Evolutionary conservation across 805 yeast genomes (phyloP).

Genomic region (Isabelozyma gotoi): DNA sequence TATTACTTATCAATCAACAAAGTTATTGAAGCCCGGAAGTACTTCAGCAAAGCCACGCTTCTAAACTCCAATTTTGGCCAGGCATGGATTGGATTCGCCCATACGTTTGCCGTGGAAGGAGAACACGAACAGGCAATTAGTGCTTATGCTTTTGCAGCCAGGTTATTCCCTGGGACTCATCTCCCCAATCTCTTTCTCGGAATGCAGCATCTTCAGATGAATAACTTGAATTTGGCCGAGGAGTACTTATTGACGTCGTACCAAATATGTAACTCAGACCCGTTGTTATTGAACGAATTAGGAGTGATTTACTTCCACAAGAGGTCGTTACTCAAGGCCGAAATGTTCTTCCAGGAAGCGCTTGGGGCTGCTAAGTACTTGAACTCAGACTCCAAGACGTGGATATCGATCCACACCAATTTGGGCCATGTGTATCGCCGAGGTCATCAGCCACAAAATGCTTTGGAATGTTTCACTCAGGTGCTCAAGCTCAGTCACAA

Average conservation of each 20-base stretch:
- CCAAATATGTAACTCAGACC: slow-evolving; percentile 80
- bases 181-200: slow-evolving; percentile 88
- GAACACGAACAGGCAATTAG: slow-evolving; percentile 98
- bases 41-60: slow-evolving; percentile 85
- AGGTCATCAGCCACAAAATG: slow-evolving; percentile 57
- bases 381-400: slow-evolving; percentile 77
- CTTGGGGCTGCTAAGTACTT: slow-evolving; percentile 63
- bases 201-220: slow-evolving; percentile 92
- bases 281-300: slow-evolving; percentile 83
- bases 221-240: slow-evolving; percentile 76
- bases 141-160: slow-evolving; percentile 93
- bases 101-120: slow-evolving; percentile 96
- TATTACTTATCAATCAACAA: slow-evolving; percentile 78
- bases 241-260: slow-evolving; percentile 79
- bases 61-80: slow-evolving; percentile 87
- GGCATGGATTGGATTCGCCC: slow-evolving; percentile 98
- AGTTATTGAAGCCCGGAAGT: slow-evolving; percentile 79
- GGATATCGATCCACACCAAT: slow-evolving; percentile 83
- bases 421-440: slow-evolving; percentile 86
- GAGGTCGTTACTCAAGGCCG: slow-evolving; percentile 65
- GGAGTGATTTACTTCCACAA: slow-evolving; percentile 90
- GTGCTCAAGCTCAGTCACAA: slow-evolving; percentile 68
- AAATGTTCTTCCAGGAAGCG: slow-evolving; percentile 68
- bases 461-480: slow-evolving; percentile 72
- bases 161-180: slow-evolving; percentile 88